phyloP scores from a whole-genome alignment of 306 rosid genomes.

The Clitoria ternatea region DNA sequence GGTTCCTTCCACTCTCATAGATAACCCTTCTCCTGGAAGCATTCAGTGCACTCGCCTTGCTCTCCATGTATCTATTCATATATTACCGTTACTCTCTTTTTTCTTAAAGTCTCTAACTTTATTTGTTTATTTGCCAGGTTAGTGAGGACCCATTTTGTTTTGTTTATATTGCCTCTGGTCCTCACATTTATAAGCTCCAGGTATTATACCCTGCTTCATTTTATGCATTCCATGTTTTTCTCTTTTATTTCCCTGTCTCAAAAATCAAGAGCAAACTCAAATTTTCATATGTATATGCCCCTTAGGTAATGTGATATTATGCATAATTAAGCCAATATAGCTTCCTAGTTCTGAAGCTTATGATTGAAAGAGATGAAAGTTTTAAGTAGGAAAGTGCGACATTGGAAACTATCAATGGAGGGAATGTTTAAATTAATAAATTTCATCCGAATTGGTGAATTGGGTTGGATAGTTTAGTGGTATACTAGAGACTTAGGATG shows the following conservation, averaged over 20 bases:
- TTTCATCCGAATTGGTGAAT: too few species aligned
- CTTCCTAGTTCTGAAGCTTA: neutral
- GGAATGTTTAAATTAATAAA: too few species aligned
- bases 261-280: too few species aligned
- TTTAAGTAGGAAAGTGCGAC: neutral
- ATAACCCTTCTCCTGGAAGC: conserved; percentile 77
- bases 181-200: conserved; percentile 62
- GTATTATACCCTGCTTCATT: conserved; percentile 21
- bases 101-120: neutral
- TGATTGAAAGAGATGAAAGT: neutral
- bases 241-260: neutral
- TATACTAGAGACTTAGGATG: conserved; percentile 3
- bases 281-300: too few species aligned
- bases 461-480: too few species aligned
- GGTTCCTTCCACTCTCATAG: conserved; percentile 61
- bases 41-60: conserved; percentile 86
- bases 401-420: neutral
- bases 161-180: conserved; percentile 77
- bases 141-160: conserved; percentile 41
- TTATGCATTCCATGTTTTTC: neutral
- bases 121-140: conserved; percentile 36
- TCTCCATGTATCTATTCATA: conserved; percentile 43
- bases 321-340: too few species aligned
- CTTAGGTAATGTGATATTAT: neutral
- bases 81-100: neutral